These are phyloP conservation scores for Hordeum pubiflorum DNA, from an alignment of 202 grass and related monocot species.

Conservation along the genomic window DNA sequence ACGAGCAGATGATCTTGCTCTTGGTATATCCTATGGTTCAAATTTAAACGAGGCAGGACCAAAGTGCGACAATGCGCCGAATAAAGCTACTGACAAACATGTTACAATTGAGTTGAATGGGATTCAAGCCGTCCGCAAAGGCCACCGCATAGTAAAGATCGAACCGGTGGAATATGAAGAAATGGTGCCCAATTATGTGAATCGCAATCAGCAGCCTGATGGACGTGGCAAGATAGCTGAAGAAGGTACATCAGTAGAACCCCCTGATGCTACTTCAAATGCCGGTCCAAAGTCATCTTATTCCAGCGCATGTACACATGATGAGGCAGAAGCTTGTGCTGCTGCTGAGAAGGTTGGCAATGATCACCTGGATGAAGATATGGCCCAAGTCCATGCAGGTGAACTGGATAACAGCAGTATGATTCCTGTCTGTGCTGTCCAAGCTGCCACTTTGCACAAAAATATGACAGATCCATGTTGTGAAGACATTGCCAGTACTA, in stretches of 20 bases:
- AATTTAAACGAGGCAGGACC: slow-evolving; percentile 34
- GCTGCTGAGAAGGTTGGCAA: slow-evolving; percentile 35
- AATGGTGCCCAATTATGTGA: slow-evolving; percentile 8
- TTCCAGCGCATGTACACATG: slow-evolving; percentile 28
- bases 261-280: slow-evolving; percentile 31
- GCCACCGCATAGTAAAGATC: slow-evolving; percentile 23
- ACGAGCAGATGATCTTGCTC: slow-evolving; percentile 19
- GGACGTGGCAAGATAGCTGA: slow-evolving; percentile 25
- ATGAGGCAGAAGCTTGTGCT: slow-evolving; percentile 21
- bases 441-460: slow-evolving; percentile 11
- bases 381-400: neutral
- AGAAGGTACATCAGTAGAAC: slow-evolving; percentile 25
- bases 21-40: slow-evolving; percentile 29
- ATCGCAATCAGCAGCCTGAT: slow-evolving; percentile 17
- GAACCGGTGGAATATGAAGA: neutral
- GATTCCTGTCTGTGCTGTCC: slow-evolving; percentile 9
- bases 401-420: slow-evolving; percentile 9
- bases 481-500: neutral
- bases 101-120: slow-evolving; percentile 22
- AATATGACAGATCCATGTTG: slow-evolving; percentile 5
- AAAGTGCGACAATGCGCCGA: slow-evolving; percentile 16
- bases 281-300: slow-evolving; percentile 14
- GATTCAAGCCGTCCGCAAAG: slow-evolving; percentile 21
- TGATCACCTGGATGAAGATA: slow-evolving; percentile 16
- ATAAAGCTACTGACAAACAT: slow-evolving; percentile 32